Evolutionary conservation across 495 filamentous ascomycete species (phyloP), one percentile per base, ranked within the genome.

Genomic region (Amniculicola lignicola): DNA sequence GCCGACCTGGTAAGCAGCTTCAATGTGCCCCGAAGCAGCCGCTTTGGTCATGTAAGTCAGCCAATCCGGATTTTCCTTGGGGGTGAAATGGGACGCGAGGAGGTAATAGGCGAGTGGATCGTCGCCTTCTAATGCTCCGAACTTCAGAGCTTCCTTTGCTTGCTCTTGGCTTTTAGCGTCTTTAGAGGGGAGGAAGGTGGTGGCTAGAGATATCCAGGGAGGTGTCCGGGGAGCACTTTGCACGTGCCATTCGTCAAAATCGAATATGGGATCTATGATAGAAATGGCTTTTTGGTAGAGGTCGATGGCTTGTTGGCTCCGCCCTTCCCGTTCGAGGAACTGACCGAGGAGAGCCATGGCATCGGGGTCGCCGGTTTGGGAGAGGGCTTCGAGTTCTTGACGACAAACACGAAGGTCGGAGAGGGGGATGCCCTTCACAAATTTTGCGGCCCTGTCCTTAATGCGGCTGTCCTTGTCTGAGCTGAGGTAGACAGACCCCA

Each of bases 1-100:
- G 9, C 18, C 62, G 11, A 65, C 10, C 14, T 44, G 9, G 51
- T 44, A 61, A 14, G 36, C 42, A 9, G 62, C 62, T 15, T 57
- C 53, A 5, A 15, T 6, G 31, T 61, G 37, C 14, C 62, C 62
- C 4, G 57, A 61, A 12, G 52, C 39, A 18, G 62, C 62, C 12
- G 62, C 62, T 42, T 58, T 61, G 22, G 16, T 61, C 52, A 54
- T 65, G 42, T 58, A 58, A n/a, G 43, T 38, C 9, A 57, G 36
- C 62, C 62, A 65, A 12, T 44, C 14, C 14, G 29, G 18, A 23
- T 24, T 55, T 19, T 33, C 22, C 18, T 33, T 24, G 0, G 23
- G 19, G 16, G 57, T 35, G 19, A 57, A 35, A n/a, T n/a, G n/a
- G 29, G 36, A 40, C 12, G 62, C 52, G 48, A 61, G 62, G 25